Evolutionary conservation across 83 land plant genomes (phyloP), one percentile per base, ranked within the genome.

Genomic region (Picea mariana): DNA sequence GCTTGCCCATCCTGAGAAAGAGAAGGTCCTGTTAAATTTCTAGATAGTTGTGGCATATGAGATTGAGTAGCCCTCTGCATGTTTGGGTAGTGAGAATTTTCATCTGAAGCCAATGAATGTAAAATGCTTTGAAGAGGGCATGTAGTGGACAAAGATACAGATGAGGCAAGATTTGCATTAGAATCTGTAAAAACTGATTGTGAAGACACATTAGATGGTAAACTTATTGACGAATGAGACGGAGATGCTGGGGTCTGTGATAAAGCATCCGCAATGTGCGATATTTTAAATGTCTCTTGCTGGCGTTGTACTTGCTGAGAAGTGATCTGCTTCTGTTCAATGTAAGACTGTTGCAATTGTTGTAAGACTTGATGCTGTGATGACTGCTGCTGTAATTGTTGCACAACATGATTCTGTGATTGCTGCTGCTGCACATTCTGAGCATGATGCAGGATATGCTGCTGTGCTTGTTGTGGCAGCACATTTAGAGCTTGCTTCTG

Each of bases 61-160:
- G 86, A 24, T 67, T 83, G 88, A 68, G 79, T 79, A 79, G 31
- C 31, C 82, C 80, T 83, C 16, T 83, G 77, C 62, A 82, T 65
- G 64, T 72, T 76, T 34, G 78, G 16, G 79, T 80, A 64, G 82
- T 77, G 78, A 8, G 79, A 20, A 80, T 66, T 82, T 63, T 82
- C 88, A 31, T 87, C 85, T 58, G 81, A 65, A 40, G 71, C 78
- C 59, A 73, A 21, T 13, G 87, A 82, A 49, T 77, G 82, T 8
- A 90, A 18, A 82, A 88, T 67, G 67, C 67, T 68, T 80, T 84
- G 87, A 16, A n/a, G 49, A 58, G 79, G 79, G 11, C 62, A 78
- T 31, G 63, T 7, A 26, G 79, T 27, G 5, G 72, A 75, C 26
- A 87, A 61, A 66, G 78, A 58, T 17, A 71, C 12, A 13, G 79